These are phyloP conservation scores for Rhizophlyctis rosea DNA, from an alignment of 192 early-diverging fungal species.

Conservation along the genomic window DNA sequence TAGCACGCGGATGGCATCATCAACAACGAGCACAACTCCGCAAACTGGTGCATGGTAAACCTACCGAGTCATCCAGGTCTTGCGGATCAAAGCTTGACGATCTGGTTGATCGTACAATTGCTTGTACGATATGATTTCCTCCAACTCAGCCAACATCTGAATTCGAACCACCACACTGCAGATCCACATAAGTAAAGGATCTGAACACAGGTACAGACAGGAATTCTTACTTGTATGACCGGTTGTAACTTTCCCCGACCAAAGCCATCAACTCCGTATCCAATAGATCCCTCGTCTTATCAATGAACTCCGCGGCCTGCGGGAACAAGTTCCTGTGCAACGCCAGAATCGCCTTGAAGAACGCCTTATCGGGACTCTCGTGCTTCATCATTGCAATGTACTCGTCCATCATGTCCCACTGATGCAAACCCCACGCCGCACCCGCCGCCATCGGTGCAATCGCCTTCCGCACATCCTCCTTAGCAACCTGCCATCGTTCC, in stretches of 20 bases:
- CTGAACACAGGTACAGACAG: not conserved
- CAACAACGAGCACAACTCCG: not conserved
- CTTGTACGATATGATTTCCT: conserved; percentile 93
- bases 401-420: conserved; percentile 87
- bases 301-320: conserved; percentile 72
- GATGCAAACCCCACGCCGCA: conserved; percentile 88
- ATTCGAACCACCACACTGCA: conserved; percentile 76
- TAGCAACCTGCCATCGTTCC: conserved; percentile 57
- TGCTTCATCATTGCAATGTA: conserved; percentile 78
- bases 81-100: conserved; percentile 67
- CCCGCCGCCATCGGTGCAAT: conserved; percentile 88
- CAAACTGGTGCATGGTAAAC: not conserved
- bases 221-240: conserved; percentile 69
- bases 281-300: conserved; percentile 75
- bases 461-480: conserved; percentile 59
- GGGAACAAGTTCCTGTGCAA: conserved; percentile 75
- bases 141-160: conserved; percentile 96
- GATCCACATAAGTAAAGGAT: too few species aligned
- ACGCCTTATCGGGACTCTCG: conserved; percentile 76
- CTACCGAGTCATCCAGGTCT: conserved; percentile 78
- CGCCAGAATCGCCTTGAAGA: conserved; percentile 82
- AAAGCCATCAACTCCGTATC: conserved; percentile 83
- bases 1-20: conserved; percentile 29
- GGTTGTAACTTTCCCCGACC: conserved; percentile 90
- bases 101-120: conserved; percentile 76